Percentiles rank a stretch among this genome's conserved stretches.
Evolutionary conservation across 139 green algal genomes (phyloP).

Genomic region (Spirogloea muscicola): DNA sequence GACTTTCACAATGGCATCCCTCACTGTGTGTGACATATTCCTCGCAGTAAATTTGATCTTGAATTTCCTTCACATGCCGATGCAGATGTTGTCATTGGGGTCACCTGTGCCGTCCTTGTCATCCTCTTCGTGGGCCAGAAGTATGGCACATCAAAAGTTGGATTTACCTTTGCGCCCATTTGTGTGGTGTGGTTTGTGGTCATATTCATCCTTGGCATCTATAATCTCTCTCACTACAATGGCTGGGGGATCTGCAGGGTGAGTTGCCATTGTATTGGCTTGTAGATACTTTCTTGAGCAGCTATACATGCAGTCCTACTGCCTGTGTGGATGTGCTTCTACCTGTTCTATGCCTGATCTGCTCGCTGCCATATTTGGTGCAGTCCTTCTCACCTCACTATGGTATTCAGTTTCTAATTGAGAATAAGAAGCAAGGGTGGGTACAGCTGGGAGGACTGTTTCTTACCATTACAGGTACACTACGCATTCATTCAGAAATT

Average conservation of each 20-base stretch:
- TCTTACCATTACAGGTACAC: too few relatives aligned
- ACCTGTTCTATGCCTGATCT: too few relatives aligned
- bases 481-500: too few relatives aligned
- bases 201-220: constrained; percentile 7
- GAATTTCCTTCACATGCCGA: too few relatives aligned
- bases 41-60: too few relatives aligned
- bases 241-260: not conserved
- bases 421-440: not conserved
- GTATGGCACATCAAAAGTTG: constrained; percentile 52
- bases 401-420: constrained; percentile 3
- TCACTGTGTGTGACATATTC: too few relatives aligned
- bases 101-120: constrained; percentile 43
- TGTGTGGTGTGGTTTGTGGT: constrained; percentile 10
- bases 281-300: too few relatives aligned
- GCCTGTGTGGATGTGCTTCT: too few relatives aligned
- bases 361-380: not conserved
- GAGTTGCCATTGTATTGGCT: too few relatives aligned
- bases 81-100: constrained; percentile 9
- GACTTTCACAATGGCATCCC: too few relatives aligned
- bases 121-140: constrained; percentile 59
- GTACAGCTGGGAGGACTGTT: too few relatives aligned
- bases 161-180: constrained; percentile 57
- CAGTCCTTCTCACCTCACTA: constrained; percentile 10
- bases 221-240: constrained; percentile 6
- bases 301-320: too few relatives aligned